These are phyloP conservation scores for Pugionium dolabratum DNA, from an alignment of 345 rosid genomes.

Conservation along the genomic window DNA sequence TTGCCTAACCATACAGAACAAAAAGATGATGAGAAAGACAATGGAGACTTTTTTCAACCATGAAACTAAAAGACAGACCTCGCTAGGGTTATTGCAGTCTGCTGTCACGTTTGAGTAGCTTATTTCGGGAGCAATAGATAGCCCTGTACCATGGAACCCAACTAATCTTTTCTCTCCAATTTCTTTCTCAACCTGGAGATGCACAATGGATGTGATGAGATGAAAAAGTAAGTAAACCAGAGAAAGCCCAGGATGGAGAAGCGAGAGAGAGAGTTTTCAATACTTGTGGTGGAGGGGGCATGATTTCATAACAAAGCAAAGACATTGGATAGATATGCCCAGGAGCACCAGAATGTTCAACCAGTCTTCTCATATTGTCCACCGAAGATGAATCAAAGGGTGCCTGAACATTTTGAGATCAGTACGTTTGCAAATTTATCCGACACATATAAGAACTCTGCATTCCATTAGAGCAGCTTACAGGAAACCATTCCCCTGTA, in stretches of 20 bases:
- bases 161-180: conserved; percentile 86
- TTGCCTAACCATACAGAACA: conserved; percentile 53
- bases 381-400: conserved; percentile 87
- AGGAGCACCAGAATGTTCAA: conserved; percentile 77
- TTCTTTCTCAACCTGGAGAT: conserved; percentile 83
- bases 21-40: not conserved
- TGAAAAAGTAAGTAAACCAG: conserved; percentile 5
- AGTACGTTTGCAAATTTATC: conserved; percentile 37
- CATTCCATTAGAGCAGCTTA: conserved; percentile 44
- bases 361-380: conserved; percentile 92
- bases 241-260: not conserved
- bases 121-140: conserved; percentile 70
- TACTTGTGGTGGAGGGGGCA: conserved; percentile 95
- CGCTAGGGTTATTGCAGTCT: conserved; percentile 57
- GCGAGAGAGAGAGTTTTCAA: conserved; percentile 17
- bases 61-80: conserved; percentile 45
- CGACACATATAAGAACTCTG: not conserved
- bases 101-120: conserved; percentile 55
- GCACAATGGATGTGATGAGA: conserved; percentile 21
- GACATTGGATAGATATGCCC: conserved; percentile 84
- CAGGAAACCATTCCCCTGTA: conserved; percentile 83
- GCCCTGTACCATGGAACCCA: conserved; percentile 66
- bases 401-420: conserved; percentile 57
- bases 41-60: not conserved
- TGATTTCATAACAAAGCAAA: conserved; percentile 78